phyloP scores from a whole-genome alignment of 495 filamentous ascomycete genomes.

The Bombardia bombarda region DNA sequence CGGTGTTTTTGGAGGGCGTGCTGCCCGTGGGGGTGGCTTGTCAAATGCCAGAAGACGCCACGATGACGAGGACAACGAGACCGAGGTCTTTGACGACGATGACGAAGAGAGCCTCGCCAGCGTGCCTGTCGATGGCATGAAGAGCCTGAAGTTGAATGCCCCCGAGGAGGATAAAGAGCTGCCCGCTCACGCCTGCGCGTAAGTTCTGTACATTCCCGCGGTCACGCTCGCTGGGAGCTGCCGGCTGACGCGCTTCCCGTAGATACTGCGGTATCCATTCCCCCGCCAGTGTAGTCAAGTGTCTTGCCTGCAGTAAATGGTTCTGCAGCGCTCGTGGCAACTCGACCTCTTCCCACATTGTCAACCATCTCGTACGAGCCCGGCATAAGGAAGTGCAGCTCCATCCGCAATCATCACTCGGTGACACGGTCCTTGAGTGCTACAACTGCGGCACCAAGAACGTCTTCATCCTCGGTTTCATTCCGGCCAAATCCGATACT shows the following conservation, averaged over 20 bases:
- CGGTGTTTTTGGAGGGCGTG: slow-evolving; percentile 55
- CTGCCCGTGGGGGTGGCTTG: slow-evolving; percentile 41
- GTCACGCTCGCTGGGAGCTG: background rate
- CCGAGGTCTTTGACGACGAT: slow-evolving; percentile 79
- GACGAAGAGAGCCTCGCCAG: slow-evolving; percentile 90
- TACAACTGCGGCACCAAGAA: slow-evolving; percentile 99
- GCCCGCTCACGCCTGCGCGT: slow-evolving; percentile 94
- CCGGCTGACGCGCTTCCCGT: slow-evolving; percentile 9
- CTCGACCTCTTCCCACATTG: slow-evolving; percentile 92
- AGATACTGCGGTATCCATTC: slow-evolving; percentile 99
- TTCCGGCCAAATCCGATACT: slow-evolving; percentile 97
- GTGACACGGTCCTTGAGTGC: slow-evolving; percentile 95
- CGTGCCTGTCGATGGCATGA: slow-evolving; percentile 67
- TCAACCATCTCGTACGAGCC: slow-evolving; percentile 96
- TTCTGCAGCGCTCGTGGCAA: slow-evolving; percentile 98
- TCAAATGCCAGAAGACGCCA: slow-evolving; percentile 47
- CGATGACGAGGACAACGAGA: slow-evolving; percentile 84
- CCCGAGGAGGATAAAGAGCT: slow-evolving; percentile 83
- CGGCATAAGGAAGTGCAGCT: slow-evolving; percentile 98
- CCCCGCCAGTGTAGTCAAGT: slow-evolving; percentile 90
- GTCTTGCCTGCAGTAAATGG: slow-evolving; percentile 93
- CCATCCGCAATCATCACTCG: slow-evolving; percentile 88
- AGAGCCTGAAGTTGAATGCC: slow-evolving; percentile 54
- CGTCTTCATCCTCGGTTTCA: slow-evolving; percentile 98
- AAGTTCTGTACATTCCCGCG: slow-evolving; percentile 31